These are phyloP conservation scores for Acer saccharum DNA, from an alignment of 345 rosid species.

Conservation along the genomic window DNA sequence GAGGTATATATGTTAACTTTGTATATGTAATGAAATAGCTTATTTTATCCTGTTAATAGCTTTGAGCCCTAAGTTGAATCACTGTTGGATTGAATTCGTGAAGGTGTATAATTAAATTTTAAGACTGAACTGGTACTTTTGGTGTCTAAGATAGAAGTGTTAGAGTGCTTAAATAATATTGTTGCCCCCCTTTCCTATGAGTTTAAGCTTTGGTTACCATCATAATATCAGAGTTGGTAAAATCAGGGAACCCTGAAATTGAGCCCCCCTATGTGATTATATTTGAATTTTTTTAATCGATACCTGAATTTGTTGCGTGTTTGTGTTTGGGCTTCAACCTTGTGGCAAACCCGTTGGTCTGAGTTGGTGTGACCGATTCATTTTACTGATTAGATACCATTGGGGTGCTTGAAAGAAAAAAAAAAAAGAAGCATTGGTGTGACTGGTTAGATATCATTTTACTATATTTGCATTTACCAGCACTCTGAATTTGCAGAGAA, in stretches of 20 bases:
- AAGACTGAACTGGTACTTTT: neutral
- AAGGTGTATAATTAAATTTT: neutral
- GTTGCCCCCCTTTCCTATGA: too few species aligned
- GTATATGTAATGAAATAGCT: neutral
- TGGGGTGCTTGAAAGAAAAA: neutral
- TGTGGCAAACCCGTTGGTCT: too few species aligned
- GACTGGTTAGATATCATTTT: neutral
- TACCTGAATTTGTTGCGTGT: too few species aligned
- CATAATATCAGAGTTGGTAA: too few species aligned
- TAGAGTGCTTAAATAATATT: too few species aligned
- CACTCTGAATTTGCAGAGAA: neutral
- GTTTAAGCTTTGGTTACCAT: too few species aligned
- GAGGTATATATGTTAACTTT: slow-evolving; percentile 50
- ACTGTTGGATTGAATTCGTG: neutral
- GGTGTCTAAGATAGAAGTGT: neutral
- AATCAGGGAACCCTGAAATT: too few species aligned
- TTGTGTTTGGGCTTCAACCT: too few species aligned
- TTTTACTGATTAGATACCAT: too few species aligned
- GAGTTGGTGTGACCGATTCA: too few species aligned
- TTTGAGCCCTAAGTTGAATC: neutral
- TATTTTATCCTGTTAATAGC: neutral
- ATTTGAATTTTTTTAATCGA: too few species aligned
- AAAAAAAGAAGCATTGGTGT: neutral
- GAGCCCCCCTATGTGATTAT: too few species aligned
- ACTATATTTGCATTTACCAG: neutral